Conservation (phyloP, 2,329 filamentous ascomycete species). For the Chaetomium sp. region DNA sequence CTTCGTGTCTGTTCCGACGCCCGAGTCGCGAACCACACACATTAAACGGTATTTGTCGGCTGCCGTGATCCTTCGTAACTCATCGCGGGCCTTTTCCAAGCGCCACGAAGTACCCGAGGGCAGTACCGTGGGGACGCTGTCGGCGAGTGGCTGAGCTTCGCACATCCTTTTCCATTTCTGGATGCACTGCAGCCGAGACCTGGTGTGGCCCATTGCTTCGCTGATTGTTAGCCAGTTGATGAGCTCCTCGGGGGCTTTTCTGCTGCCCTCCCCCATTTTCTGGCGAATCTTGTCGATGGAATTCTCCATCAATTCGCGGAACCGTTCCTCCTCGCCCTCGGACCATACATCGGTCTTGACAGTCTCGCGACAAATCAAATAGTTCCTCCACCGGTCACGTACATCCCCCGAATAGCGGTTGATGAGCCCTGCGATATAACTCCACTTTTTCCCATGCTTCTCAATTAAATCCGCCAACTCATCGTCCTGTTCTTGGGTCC, state of each 20-base stretch:
- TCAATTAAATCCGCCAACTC: constrained; percentile 52
- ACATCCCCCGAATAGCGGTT: constrained; percentile 67
- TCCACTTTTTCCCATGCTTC: constrained; percentile 60
- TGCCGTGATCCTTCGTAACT: constrained; percentile 47
- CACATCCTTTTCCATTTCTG: constrained; percentile 64
- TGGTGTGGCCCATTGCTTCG: constrained; percentile 59
- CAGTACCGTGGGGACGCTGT: constrained; percentile 26
- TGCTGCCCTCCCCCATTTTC: constrained; percentile 39
- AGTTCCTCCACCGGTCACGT: constrained; percentile 71
- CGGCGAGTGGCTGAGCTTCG: constrained; percentile 34
- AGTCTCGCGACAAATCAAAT: constrained; percentile 60
- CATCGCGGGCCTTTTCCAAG: constrained; percentile 47
- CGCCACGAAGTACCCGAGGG: constrained; percentile 44
- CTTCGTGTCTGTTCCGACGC: constrained; percentile 46
- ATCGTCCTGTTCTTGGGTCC: constrained; percentile 62
- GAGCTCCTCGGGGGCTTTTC: constrained; percentile 52
- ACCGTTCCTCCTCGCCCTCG: constrained; percentile 57
- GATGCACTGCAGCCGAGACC: constrained; percentile 68
- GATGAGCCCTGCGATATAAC: constrained; percentile 60
- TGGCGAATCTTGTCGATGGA: constrained; percentile 53
- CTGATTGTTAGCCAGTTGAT: constrained; percentile 69
- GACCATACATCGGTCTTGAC: constrained; percentile 60
- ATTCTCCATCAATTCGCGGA: constrained; percentile 56
- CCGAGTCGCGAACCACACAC: constrained; percentile 46
- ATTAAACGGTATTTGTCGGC: constrained; percentile 51